Base-by-base conservation (phyloP, 768 basidiomycete species). In the Lactarius vividus region DNA sequence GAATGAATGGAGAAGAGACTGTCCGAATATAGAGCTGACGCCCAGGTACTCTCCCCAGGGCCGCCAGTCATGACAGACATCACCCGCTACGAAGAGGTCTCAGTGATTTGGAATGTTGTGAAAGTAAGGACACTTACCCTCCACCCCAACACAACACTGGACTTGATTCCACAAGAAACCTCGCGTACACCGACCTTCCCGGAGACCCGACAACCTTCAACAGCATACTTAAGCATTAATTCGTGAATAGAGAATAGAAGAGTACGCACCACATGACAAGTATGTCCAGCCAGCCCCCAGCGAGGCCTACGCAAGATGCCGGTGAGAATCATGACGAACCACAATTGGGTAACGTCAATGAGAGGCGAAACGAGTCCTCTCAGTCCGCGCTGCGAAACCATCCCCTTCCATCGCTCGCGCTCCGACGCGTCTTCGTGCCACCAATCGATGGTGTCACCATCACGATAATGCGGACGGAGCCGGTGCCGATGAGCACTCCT, bases 151-250 rank as follows among this genome's bases (percentile, higher is more conserved):
- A 75, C 88, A 91, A 70, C 89, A 91, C 26, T 86, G 79, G 29
- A 86, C 84, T 73, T 86, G 85, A 70, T 88, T 89, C 74, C 88
- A 89, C 74, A 88, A 85, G 76, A 89, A 84, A 2, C 86, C 87
- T 69, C 85, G 85, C 11, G 82, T 75, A 72, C 89, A 91, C 35
- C 83, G 81, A 9, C 89, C 89, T 74, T 88, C 86, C 3, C 87
- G 82, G 44, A 91, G 73, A 71, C 90, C 88, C 29, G 83, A 84
- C 62, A 91, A 75, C 89, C 88, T 89, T 59, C 42, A 35, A 18
- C 15, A 20, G 29, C 58, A 59, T 46, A 20, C 20, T 16, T 39
- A 8, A 35, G n/a, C 31, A 23, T 20, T 13, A 44, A n/a, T 54
- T 52, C 10, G 6, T 20, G 37, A 18, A 49, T 40, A 7, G 31